phyloP scores from a whole-genome alignment of 352 stramenopile genomes.

The Phytophthora melonis region DNA sequence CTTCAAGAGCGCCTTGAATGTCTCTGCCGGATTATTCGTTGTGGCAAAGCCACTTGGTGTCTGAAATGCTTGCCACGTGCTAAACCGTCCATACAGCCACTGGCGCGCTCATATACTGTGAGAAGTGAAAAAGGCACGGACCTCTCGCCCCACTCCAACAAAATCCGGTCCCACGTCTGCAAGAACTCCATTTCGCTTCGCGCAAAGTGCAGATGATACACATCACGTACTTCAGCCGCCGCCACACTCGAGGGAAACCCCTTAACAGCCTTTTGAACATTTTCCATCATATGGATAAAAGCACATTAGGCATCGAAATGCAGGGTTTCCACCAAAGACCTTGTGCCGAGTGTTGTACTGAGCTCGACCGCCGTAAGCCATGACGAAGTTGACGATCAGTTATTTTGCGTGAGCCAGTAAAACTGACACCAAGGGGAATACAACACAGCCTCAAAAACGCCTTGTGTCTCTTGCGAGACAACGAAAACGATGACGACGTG shows the following conservation, averaged over 20 bases:
- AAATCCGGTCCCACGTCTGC: too few species aligned
- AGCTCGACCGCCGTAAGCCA: slow-evolving; percentile 29
- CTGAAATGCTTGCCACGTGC: not conserved
- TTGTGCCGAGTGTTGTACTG: slow-evolving; percentile 22
- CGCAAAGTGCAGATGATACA: slow-evolving; percentile 37
- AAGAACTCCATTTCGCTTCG: not conserved
- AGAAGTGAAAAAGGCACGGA: too few species aligned
- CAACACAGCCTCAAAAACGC: not conserved
- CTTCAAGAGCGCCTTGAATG: not conserved
- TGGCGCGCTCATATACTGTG: too few species aligned
- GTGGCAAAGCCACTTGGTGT: not conserved
- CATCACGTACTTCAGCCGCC: not conserved
- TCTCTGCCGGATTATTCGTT: not conserved
- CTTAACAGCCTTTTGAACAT: slow-evolving; percentile 13
- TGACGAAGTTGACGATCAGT: not conserved
- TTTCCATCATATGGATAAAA: slow-evolving; percentile 24
- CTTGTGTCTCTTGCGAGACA: slow-evolving; percentile 7
- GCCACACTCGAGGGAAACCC: slow-evolving; percentile 5
- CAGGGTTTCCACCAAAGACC: not conserved
- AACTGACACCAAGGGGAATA: not conserved
- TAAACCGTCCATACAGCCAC: too few species aligned
- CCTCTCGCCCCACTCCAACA: too few species aligned
- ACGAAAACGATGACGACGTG: slow-evolving; percentile 3
- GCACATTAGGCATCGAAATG: slow-evolving; percentile 25
- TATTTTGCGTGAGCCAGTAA: not conserved